These are phyloP conservation scores for Elsinoe ampelina DNA, from an alignment of 2,329 filamentous ascomycete species.

Conservation along the genomic window DNA sequence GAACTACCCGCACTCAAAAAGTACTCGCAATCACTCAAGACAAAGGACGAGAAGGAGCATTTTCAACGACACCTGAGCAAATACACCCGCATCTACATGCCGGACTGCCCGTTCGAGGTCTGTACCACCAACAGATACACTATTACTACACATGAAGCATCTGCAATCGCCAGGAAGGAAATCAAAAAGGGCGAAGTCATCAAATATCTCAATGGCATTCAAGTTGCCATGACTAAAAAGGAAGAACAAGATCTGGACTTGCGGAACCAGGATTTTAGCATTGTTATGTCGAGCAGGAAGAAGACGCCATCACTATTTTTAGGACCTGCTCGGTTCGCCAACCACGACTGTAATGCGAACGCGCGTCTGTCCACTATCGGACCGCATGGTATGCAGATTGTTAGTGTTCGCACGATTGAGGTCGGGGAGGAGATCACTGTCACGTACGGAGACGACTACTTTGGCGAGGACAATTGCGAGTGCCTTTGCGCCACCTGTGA, in stretches of 20 bases:
- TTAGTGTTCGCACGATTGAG: conserved; percentile 71
- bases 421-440: conserved; percentile 93
- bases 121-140: conserved; percentile 91
- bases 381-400: conserved; percentile 79
- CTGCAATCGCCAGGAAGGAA: conserved; percentile 67
- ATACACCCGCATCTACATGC: conserved; percentile 86
- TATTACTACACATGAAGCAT: conserved; percentile 79
- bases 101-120: conserved; percentile 92
- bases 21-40: conserved; percentile 59
- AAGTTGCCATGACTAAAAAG: conserved; percentile 84
- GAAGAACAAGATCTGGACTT: conserved; percentile 76
- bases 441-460: conserved; percentile 91
- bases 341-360: conserved; percentile 94
- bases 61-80: conserved; percentile 78
- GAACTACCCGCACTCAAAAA: conserved; percentile 63
- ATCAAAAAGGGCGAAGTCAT: conserved; percentile 78
- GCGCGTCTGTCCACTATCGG: conserved; percentile 76
- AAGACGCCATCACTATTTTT: conserved; percentile 89
- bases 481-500: conserved; percentile 90
- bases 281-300: conserved; percentile 86
- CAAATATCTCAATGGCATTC: conserved; percentile 83
- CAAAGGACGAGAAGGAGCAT: conserved; percentile 72
- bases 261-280: conserved; percentile 88
- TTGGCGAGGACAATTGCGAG: conserved; percentile 89
- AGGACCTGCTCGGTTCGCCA: conserved; percentile 89